phyloP scores from a whole-genome alignment of 805 yeast species.

The Myxozyma geophila region DNA sequence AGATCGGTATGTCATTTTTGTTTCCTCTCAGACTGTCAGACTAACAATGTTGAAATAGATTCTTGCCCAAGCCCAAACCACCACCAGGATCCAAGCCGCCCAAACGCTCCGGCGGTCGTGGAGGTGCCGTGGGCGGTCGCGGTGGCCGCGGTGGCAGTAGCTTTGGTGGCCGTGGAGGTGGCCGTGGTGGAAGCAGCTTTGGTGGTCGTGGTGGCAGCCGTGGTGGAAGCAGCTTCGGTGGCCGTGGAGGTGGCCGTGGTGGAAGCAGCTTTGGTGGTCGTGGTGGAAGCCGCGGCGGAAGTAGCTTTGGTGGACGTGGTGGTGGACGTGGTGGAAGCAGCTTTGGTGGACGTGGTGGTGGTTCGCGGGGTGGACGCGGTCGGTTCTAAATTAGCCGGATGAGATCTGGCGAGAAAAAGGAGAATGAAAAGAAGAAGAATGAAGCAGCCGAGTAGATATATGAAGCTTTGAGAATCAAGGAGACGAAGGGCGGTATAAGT shows the following conservation, averaged over 20 bases:
- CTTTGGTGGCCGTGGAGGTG: slow-evolving; percentile 42
- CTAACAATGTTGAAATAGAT: slow-evolving; percentile 41
- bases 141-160: slow-evolving; percentile 48
- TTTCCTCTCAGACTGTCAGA: no score
- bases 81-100: slow-evolving; percentile 68
- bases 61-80: slow-evolving; percentile 93
- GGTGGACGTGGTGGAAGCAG: slow-evolving; percentile 39
- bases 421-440: not conserved
- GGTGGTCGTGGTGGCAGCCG: slow-evolving; percentile 44
- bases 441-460: not conserved
- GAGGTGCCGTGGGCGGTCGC: slow-evolving; percentile 41
- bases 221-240: slow-evolving; percentile 39
- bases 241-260: slow-evolving; percentile 43
- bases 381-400: not conserved
- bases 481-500: not conserved
- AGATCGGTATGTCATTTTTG: slow-evolving; percentile 58
- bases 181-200: slow-evolving; percentile 43
- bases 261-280: slow-evolving; percentile 46
- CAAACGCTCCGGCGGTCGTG: slow-evolving; percentile 45
- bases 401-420: not conserved
- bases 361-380: slow-evolving; percentile 38
- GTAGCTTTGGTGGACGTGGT: slow-evolving; percentile 35
- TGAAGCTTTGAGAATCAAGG: not conserved
- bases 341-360: slow-evolving; percentile 24
- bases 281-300: slow-evolving; percentile 40